Evolutionary conservation across 345 rosid genomes (phyloP).

Genomic region (Theobroma cacao): DNA sequence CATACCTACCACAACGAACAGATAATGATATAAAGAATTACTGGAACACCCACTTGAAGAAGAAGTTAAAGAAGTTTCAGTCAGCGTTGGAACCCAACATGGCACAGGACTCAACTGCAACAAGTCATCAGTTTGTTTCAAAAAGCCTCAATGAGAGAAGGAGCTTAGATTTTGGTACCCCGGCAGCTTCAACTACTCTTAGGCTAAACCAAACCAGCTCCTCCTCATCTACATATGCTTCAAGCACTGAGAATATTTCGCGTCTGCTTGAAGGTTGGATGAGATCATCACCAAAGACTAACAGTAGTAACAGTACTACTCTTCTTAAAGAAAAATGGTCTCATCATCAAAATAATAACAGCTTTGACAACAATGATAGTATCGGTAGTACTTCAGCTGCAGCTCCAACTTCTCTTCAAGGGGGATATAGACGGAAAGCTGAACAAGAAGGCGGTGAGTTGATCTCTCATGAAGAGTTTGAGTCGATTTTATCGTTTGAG

Average conservation of each 20-base stretch:
- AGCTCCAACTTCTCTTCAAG: conserved; percentile 9
- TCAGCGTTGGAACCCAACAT: conserved; percentile 34
- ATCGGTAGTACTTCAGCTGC: conserved; percentile 11
- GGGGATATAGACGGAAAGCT: conserved; percentile 28
- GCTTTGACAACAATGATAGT: conserved; percentile 1
- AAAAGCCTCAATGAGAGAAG: conserved; percentile 20
- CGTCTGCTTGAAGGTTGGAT: conserved; percentile 91
- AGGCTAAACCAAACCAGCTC: conserved; percentile 20
- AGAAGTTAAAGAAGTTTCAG: conserved; percentile 77
- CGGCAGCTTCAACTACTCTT: background rate
- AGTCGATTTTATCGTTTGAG: conserved; percentile 58
- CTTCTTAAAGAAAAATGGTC: conserved; percentile 4
- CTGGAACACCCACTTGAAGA: conserved; percentile 99
- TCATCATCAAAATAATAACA: background rate
- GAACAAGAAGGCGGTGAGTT: conserved; percentile 42
- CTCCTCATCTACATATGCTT: conserved; percentile 51
- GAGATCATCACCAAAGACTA: conserved; percentile 60
- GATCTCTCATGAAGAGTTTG: conserved; percentile 50
- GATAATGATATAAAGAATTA: conserved; percentile 98
- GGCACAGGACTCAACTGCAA: conserved; percentile 26
- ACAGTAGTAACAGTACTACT: background rate
- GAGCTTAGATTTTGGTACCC: conserved; percentile 27
- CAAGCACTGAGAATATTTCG: conserved; percentile 90
- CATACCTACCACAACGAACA: conserved; percentile 93
- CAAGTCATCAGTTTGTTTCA: conserved; percentile 19